Evolutionary conservation across 306 rosid species (phyloP).

Genomic region (Sphenostylis stenocarpa): DNA sequence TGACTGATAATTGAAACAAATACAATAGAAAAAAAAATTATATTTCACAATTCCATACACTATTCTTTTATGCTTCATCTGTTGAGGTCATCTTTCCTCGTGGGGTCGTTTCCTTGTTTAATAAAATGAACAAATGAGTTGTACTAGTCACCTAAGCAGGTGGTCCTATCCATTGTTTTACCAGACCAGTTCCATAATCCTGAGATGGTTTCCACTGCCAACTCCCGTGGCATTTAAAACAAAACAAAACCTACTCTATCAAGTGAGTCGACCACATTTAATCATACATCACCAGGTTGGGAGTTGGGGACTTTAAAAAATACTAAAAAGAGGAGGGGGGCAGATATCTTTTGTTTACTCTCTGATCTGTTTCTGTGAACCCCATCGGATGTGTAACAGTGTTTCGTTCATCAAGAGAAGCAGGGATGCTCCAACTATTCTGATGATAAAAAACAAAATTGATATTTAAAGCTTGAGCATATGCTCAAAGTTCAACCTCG

Average conservation of each 20-base stretch:
- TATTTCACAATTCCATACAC: slow-evolving; percentile 41
- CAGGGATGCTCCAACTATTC: slow-evolving; percentile 47
- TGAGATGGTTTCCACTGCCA: slow-evolving; percentile 31
- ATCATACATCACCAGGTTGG: slow-evolving; percentile 33
- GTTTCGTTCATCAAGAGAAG: slow-evolving; percentile 42
- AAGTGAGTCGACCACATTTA: slow-evolving; percentile 37
- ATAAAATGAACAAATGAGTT: slow-evolving; percentile 69
- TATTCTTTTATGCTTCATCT: slow-evolving; percentile 41
- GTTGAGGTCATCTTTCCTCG: slow-evolving; percentile 36
- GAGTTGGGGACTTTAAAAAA: slow-evolving; percentile 28
- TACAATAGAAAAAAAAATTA: slow-evolving; percentile 19
- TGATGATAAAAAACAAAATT: slow-evolving; percentile 64
- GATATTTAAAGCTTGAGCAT: slow-evolving; percentile 66
- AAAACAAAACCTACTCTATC: slow-evolving; percentile 34
- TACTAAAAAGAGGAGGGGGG: slow-evolving; percentile 1
- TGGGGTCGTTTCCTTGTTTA: slow-evolving; percentile 37
- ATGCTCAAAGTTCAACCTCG: slow-evolving; percentile 85
- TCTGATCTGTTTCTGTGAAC: slow-evolving; percentile 35
- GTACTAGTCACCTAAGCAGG: slow-evolving; percentile 51
- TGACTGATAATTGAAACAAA: slow-evolving; percentile 20
- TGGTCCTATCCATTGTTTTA: slow-evolving; percentile 35
- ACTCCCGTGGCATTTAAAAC: slow-evolving; percentile 40
- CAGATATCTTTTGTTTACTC: neutral
- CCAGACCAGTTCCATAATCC: slow-evolving; percentile 44
- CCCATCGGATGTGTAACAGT: slow-evolving; percentile 40